A percentile compares a stretch with the other conserved stretches of the same genome.
phyloP scores from a whole-genome alignment of 2,329 filamentous ascomycete species.

The Golovinomyces cichoracearum region DNA sequence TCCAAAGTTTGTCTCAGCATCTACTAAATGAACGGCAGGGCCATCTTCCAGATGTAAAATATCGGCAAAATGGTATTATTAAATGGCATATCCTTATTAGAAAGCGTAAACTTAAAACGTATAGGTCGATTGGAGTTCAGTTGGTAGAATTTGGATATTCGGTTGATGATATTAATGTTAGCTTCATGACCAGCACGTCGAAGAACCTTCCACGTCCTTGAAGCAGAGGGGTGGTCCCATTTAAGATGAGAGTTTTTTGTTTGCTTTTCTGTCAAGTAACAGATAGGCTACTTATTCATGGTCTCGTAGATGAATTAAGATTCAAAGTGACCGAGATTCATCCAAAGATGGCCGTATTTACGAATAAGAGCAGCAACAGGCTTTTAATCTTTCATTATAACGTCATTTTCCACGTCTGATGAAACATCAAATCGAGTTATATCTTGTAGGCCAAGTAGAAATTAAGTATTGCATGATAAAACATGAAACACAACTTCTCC shows the following conservation, averaged over 20 bases:
- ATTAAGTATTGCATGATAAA: neutral
- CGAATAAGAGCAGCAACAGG: neutral
- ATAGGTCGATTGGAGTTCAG: neutral
- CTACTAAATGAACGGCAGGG: neutral
- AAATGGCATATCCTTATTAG: neutral
- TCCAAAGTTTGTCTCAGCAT: neutral
- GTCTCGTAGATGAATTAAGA: neutral
- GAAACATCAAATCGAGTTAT: neutral
- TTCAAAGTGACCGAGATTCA: neutral
- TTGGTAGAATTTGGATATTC: neutral
- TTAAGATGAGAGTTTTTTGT: neutral
- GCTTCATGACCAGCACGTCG: neutral
- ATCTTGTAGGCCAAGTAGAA: neutral
- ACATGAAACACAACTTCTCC: neutral
- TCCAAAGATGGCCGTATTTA: neutral
- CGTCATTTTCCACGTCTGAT: neutral
- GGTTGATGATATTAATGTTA: neutral
- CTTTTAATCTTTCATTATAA: neutral
- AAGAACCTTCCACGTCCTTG: neutral
- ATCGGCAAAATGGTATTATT: neutral
- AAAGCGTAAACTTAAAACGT: slow-evolving; percentile 1
- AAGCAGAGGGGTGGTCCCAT: neutral
- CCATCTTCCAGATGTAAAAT: neutral
- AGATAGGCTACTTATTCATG: neutral
- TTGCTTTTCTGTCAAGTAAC: neutral